These are phyloP conservation scores for Serendipita sp. DNA, from an alignment of 1,284 basidiomycete genomes.

Conservation along the genomic window DNA sequence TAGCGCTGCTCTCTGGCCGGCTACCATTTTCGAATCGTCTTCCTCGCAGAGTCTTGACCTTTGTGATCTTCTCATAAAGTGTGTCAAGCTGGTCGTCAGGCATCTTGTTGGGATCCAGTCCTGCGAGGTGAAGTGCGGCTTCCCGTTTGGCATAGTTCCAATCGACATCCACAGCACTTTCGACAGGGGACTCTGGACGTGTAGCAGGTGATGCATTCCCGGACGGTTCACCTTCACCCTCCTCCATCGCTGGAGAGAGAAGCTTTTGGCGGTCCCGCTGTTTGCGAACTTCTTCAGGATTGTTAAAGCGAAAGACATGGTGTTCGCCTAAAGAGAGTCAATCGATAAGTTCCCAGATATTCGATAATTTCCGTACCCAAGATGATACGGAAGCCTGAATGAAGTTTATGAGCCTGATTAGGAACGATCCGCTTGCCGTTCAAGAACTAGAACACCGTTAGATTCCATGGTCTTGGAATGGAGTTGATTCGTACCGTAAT, in stretches of 20 bases:
- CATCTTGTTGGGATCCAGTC: constrained; percentile 77
- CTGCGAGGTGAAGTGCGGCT: constrained; percentile 64
- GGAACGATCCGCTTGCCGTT: constrained; percentile 80
- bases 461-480: neutral
- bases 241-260: constrained; percentile 15
- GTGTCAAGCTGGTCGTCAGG: constrained; percentile 89
- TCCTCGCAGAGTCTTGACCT: constrained; percentile 79
- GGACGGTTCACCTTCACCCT: constrained; percentile 26
- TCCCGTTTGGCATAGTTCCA: constrained; percentile 90
- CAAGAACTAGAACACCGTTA: constrained; percentile 44
- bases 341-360: constrained; percentile 8
- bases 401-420: constrained; percentile 62
- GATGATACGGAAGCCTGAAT: constrained; percentile 91
- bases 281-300: constrained; percentile 87
- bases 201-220: constrained; percentile 26
- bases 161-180: constrained; percentile 63
- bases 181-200: constrained; percentile 63
- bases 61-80: constrained; percentile 82
- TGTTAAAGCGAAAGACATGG: constrained; percentile 96
- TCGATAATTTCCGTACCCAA: constrained; percentile 40
- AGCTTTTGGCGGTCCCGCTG: constrained; percentile 49
- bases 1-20: constrained; percentile 62
- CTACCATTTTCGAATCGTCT: constrained; percentile 42
- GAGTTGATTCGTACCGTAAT: constrained; percentile 48
- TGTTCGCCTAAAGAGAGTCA: constrained; percentile 56